Evolutionary conservation across 495 filamentous ascomycete species (phyloP), one percentile per base, ranked within the genome.

Genomic region (Aspergillus sclerotiicarbonarius): DNA sequence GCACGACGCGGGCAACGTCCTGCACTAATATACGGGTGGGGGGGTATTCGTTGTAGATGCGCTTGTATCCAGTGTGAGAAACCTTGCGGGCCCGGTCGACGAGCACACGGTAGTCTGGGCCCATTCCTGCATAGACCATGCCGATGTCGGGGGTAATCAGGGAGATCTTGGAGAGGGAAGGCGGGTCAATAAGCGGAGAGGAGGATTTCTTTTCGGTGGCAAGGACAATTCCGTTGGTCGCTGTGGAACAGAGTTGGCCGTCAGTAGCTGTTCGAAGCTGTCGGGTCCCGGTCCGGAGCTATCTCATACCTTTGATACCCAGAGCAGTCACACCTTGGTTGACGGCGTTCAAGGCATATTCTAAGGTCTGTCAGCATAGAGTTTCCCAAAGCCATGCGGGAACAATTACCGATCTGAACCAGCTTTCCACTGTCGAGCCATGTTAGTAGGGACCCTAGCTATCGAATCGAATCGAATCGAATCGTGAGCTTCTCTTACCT

Each of bases 121-220:
- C 91, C 94, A 98, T 99, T 71, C 94, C 94, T 20, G 90, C 89
- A 79, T 99, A 99, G 67, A 99, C 95, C 95, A 97, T 98, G 72
- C 95, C 95, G 78, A 98, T 97, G 82, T 99, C 91, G 60, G 94
- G 94, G 43, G 95, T 98, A 79, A 99, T 90, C 66, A 94, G 84
- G 72, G 90, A 94, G 81, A 99, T 90, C 80, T 99, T 99, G 70
- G 93, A 94, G 67, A 96, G 87, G 20, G 95, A 98, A 55, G 87
- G 84, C 55, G 92, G 87, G 71, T 96, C 93, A 77, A 92, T 93
- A 68, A 97, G 88, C 46, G 93, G 91, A 4, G 94, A 96, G 16
- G 92, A 95, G 37, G 93, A 97, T 77, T 99, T 99, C 85, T 99
- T 98, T 75, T 99, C 94, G 53, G 94, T 99, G 44, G 94, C 94